Percentiles rank a stretch among this genome's conserved stretches.
These are phyloP conservation scores for Diutina sp. DNA, from an alignment of 1,139 yeast genomes.

Conservation along the genomic window DNA sequence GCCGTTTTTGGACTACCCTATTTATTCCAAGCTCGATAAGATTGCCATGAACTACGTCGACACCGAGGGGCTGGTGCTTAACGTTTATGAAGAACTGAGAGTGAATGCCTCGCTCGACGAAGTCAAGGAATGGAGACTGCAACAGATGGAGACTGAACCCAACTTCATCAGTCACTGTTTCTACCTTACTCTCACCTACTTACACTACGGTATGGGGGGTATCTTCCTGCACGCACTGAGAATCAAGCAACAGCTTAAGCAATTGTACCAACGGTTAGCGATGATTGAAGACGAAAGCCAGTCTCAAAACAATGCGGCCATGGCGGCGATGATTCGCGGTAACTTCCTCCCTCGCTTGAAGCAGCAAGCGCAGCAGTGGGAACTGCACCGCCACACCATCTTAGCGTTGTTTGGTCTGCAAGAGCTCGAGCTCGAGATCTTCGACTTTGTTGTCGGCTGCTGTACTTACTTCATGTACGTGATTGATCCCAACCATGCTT, in stretches of 20 bases:
- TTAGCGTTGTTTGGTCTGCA: slow-evolving; percentile 48
- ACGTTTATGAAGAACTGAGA: slow-evolving; percentile 71
- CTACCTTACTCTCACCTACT: slow-evolving; percentile 61
- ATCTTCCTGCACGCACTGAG: slow-evolving; percentile 45
- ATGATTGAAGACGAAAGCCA: neutral
- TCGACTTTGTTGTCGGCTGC: slow-evolving; percentile 69
- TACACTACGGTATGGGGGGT: slow-evolving; percentile 88
- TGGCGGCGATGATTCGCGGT: neutral
- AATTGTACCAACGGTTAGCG: neutral
- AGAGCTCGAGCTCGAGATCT: slow-evolving; percentile 47
- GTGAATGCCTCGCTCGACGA: slow-evolving; percentile 65
- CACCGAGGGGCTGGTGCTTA: slow-evolving; percentile 38
- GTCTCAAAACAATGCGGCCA: neutral
- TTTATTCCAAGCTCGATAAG: slow-evolving; percentile 52
- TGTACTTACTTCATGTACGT: slow-evolving; percentile 58
- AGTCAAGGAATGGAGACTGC: slow-evolving; percentile 41
- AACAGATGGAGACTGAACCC: slow-evolving; percentile 14
- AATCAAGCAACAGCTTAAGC: slow-evolving; percentile 23
- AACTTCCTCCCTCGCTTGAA: neutral
- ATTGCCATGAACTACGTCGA: slow-evolving; percentile 53
- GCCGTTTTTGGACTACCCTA: slow-evolving; percentile 68
- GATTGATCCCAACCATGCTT: slow-evolving; percentile 57
- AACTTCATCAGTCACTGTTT: slow-evolving; percentile 88
- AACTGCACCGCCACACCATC: slow-evolving; percentile 36
- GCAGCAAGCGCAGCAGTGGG: slow-evolving; percentile 39